phyloP scores from a whole-genome alignment of 345 rosid species.

The Eucalyptus erythrocorys region DNA sequence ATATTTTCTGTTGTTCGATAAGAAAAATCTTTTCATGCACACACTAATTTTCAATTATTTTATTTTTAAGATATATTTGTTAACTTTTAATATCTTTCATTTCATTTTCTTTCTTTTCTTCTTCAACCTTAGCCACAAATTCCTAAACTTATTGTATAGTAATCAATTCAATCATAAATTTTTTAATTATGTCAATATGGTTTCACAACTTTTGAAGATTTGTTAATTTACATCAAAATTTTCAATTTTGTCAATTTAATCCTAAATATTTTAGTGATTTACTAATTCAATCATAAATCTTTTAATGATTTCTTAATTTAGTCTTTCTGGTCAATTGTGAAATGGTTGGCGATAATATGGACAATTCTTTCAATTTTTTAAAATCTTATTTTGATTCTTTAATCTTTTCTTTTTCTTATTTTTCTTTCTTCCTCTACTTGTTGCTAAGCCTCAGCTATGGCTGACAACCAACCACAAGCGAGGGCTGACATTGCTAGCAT shows the following conservation, averaged over 20 bases:
- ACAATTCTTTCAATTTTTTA: too few species aligned
- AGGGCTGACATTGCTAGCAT: rapidly evolving
- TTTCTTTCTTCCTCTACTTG: not conserved
- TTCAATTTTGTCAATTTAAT: not conserved
- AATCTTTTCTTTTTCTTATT: too few species aligned
- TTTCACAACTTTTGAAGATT: not conserved
- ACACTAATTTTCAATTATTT: too few species aligned
- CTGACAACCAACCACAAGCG: rapidly evolving
- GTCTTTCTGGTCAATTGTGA: not conserved
- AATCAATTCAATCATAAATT: not conserved
- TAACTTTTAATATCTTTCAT: too few species aligned
- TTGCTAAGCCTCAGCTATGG: not conserved
- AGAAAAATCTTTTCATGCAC: rapidly evolving
- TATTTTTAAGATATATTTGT: too few species aligned
- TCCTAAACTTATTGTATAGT: rapidly evolving
- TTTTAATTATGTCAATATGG: not conserved
- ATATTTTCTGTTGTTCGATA: rapidly evolving
- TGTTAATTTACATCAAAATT: not conserved
- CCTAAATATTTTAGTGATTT: not conserved
- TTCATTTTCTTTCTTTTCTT: too few species aligned
- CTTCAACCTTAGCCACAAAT: too few species aligned
- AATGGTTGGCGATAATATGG: too few species aligned
- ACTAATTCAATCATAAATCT: rapidly evolving
- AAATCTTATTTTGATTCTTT: too few species aligned
- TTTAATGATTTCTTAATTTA: not conserved